phyloP scores from a whole-genome alignment of 495 filamentous ascomycete genomes.

The Penicillium manginii region DNA sequence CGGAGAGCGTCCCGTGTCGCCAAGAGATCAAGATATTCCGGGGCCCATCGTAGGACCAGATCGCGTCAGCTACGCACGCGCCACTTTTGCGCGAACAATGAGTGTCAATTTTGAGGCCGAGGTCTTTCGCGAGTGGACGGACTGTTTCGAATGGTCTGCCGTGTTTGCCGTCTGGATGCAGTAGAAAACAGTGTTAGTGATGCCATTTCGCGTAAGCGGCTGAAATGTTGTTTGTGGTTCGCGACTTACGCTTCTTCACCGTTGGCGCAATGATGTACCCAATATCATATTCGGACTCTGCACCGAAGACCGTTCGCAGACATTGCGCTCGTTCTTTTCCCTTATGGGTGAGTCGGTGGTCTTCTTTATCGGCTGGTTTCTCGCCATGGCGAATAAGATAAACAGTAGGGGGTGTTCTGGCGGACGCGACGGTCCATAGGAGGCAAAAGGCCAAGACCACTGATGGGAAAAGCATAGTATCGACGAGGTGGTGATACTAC shows the following conservation, averaged over 20 bases:
- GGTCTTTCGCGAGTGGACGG: conserved; percentile 48
- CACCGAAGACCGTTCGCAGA: conserved; percentile 48
- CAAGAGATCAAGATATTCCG: conserved; percentile 40
- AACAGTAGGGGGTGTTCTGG: conserved; percentile 30
- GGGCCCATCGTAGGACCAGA: conserved; percentile 25
- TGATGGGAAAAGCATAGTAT: conserved; percentile 9
- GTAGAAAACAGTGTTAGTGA: not conserved
- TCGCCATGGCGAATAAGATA: conserved; percentile 61
- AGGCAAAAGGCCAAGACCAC: conserved; percentile 7
- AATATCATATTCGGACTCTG: conserved; percentile 46
- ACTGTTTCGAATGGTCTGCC: conserved; percentile 54
- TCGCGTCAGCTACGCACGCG: conserved; percentile 27
- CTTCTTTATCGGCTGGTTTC: conserved; percentile 44
- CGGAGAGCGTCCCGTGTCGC: conserved; percentile 31
- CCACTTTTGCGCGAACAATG: conserved; percentile 37
- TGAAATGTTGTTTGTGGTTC: not conserved
- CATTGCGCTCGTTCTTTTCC: conserved; percentile 51
- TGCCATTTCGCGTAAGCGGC: not conserved
- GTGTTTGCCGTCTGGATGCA: conserved; percentile 42
- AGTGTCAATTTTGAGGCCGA: conserved; percentile 48
- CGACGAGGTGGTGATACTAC: no score
- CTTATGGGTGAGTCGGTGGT: conserved; percentile 43
- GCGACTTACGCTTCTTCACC: conserved; percentile 28
- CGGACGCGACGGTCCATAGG: conserved; percentile 2
- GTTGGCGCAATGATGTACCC: conserved; percentile 52